Conservation (phyloP, 306 rosid genomes). For the Potentilla sterilis region DNA sequence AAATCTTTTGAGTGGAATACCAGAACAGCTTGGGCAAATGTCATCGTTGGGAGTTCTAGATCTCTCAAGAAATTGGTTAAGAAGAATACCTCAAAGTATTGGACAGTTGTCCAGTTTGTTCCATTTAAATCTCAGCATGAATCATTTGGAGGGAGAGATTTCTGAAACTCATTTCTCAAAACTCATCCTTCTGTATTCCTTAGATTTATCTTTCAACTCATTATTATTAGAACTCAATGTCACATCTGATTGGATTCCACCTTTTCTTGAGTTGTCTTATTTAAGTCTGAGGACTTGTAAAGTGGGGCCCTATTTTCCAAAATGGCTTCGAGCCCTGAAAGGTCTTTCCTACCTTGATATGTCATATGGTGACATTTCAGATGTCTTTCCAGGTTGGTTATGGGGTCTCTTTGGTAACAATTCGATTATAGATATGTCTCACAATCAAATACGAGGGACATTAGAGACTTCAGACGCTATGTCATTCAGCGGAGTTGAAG, state of each 20-base stretch:
- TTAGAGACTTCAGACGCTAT: background rate
- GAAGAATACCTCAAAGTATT: too few species aligned
- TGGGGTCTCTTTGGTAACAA: background rate
- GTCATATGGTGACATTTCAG: background rate
- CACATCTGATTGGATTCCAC: background rate
- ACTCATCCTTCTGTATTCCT: fast-evolving
- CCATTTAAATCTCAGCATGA: background rate
- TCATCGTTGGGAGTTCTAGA: too few species aligned
- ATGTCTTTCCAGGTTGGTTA: background rate
- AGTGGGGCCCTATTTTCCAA: background rate
- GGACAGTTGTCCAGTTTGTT: background rate
- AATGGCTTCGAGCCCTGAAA: background rate
- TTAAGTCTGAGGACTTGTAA: background rate
- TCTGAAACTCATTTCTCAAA: background rate
- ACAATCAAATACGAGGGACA: background rate
- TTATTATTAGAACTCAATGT: background rate
- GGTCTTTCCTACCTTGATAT: background rate
- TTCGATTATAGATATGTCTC: background rate
- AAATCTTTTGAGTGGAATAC: too few species aligned
- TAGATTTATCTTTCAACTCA: background rate
- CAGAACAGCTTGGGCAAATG: background rate
- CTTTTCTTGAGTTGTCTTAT: fast-evolving
- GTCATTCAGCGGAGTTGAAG: background rate
- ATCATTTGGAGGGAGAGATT: background rate
- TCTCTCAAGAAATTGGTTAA: too few species aligned